A percentile compares a stretch with the other conserved stretches of the same genome.
Conservation (phyloP, 805 yeast genomes). For the Blastobotrys chiropterorum region DNA sequence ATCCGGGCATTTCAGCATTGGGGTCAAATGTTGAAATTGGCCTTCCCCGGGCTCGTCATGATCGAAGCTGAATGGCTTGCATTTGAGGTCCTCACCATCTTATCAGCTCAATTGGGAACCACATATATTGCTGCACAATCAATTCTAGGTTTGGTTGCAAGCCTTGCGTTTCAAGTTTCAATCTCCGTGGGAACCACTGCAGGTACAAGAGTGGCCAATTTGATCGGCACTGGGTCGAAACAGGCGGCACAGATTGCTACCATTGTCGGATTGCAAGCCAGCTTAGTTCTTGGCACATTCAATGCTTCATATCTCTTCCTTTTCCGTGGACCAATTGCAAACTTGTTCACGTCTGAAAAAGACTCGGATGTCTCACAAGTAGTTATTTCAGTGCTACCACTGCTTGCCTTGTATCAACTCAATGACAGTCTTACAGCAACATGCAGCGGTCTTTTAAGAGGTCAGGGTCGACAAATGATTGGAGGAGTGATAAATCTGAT, state of each 20-base stretch:
- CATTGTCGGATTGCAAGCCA: slow-evolving; percentile 36
- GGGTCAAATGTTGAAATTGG: slow-evolving; percentile 51
- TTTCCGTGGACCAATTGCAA: slow-evolving; percentile 44
- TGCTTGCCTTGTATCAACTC: slow-evolving; percentile 58
- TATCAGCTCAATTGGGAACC: slow-evolving; percentile 64
- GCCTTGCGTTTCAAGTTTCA: slow-evolving; percentile 62
- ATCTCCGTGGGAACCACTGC: slow-evolving; percentile 65
- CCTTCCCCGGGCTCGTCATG: slow-evolving; percentile 66
- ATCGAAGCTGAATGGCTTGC: slow-evolving; percentile 68
- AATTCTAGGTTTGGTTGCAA: slow-evolving; percentile 56
- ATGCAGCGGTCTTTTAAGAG: slow-evolving; percentile 67
- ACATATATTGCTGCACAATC: slow-evolving; percentile 65
- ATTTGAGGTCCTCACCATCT: slow-evolving; percentile 61
- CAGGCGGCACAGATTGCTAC: slow-evolving; percentile 43
- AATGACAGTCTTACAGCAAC: slow-evolving; percentile 67
- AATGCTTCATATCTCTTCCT: slow-evolving; percentile 45
- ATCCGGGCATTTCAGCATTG: slow-evolving; percentile 46
- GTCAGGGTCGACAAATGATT: slow-evolving; percentile 67
- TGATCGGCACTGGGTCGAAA: slow-evolving; percentile 50
- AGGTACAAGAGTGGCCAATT: slow-evolving; percentile 65
- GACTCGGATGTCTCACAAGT: slow-evolving; percentile 40
- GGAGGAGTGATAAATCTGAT: slow-evolving; percentile 66
- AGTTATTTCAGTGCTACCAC: slow-evolving; percentile 54
- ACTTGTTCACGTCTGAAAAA: slow-evolving; percentile 50
- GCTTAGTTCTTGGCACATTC: slow-evolving; percentile 37